phyloP scores from a whole-genome alignment of 2,329 filamentous ascomycete species.

The Tolypocladium sp. region DNA sequence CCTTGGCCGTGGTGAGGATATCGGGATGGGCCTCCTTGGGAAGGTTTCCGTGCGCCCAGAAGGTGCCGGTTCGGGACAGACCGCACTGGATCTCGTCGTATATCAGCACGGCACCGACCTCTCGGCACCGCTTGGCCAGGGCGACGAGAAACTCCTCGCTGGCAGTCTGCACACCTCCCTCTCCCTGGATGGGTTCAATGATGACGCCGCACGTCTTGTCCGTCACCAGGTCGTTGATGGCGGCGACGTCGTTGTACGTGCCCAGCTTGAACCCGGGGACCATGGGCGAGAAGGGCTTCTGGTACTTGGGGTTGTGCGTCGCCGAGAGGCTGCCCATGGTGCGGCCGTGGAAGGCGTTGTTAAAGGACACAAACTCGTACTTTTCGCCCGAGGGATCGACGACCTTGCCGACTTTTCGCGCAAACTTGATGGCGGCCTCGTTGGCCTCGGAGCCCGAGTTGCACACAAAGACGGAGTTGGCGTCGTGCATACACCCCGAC shows the following conservation, averaged over 20 bases:
- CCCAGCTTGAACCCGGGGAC: conserved; percentile 86
- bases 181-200: conserved; percentile 93
- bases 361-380: conserved; percentile 80
- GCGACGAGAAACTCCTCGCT: conserved; percentile 74
- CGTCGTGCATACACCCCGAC: conserved; percentile 74
- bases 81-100: conserved; percentile 98
- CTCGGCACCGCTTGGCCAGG: conserved; percentile 74
- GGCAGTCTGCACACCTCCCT: conserved; percentile 84
- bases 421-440: conserved; percentile 95
- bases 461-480: conserved; percentile 77
- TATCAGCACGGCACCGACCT: conserved; percentile 81
- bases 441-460: conserved; percentile 97
- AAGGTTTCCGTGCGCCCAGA: conserved; percentile 80
- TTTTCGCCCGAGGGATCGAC: conserved; percentile 64
- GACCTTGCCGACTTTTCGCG: conserved; percentile 78
- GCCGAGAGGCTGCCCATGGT: conserved; percentile 95
- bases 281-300: conserved; percentile 91
- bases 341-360: conserved; percentile 88
- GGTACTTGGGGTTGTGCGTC: conserved; percentile 96
- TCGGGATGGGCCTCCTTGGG: conserved; percentile 81
- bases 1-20: conserved; percentile 89
- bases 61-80: conserved; percentile 70
- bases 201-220: conserved; percentile 88
- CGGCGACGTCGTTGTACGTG: conserved; percentile 71
- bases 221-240: conserved; percentile 65